These are phyloP conservation scores for Zangia roseola DNA, from an alignment of 768 basidiomycete genomes.

Conservation along the genomic window DNA sequence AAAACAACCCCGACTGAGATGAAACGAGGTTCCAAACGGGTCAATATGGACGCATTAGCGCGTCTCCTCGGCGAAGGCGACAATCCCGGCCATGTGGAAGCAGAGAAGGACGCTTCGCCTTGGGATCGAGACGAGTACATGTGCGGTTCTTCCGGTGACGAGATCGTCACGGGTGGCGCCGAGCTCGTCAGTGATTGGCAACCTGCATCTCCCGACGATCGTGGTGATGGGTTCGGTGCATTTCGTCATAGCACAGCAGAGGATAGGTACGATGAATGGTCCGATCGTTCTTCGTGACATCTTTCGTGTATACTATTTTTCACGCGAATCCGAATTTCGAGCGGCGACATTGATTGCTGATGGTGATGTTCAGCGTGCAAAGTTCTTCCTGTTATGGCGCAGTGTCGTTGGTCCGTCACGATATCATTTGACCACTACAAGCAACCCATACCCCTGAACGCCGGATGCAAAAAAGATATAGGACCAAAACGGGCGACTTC, in stretches of 20 bases:
- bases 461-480: not conserved
- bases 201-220: conserved; percentile 34
- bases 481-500: not conserved
- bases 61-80: conserved; percentile 42
- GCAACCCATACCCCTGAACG: not conserved
- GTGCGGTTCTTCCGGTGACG: conserved; percentile 6
- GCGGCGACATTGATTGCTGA: not conserved
- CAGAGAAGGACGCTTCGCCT: conserved; percentile 20
- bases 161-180: conserved; percentile 21
- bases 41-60: conserved; percentile 58
- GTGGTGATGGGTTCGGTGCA: conserved; percentile 11
- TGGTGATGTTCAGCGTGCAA: not conserved
- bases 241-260: conserved; percentile 6
- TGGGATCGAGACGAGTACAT: conserved; percentile 12
- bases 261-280: conserved; percentile 30
- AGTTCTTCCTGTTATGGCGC: conserved; percentile 4
- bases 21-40: conserved; percentile 37
- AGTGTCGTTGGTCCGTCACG: conserved; percentile 25
- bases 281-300: not conserved
- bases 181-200: conserved; percentile 50
- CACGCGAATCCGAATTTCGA: conserved; percentile 8
- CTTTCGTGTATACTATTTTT: conserved; percentile 1
- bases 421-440: not conserved
- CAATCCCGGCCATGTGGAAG: conserved; percentile 26
- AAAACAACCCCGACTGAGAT: conserved; percentile 12